A percentile compares a stretch with the other conserved stretches of the same genome.
phyloP scores from a whole-genome alignment of 352 stramenopile genomes.

The Saprolegnia diclina region DNA sequence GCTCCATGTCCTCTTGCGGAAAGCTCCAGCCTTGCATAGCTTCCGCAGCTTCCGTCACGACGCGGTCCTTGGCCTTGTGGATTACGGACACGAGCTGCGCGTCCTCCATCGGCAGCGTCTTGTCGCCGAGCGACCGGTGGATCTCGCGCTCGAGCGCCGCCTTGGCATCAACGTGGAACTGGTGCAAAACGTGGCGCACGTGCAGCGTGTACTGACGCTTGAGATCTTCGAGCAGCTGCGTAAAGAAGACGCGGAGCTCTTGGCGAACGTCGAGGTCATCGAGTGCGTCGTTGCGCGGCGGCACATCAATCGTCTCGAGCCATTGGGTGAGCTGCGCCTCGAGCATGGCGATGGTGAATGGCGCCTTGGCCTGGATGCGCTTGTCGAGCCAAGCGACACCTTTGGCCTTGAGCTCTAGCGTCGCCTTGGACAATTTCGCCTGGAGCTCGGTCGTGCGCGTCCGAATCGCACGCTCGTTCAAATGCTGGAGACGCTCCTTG shows the following conservation, averaged over 20 bases:
- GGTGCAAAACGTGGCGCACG: slow-evolving; percentile 20
- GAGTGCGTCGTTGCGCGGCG: not conserved
- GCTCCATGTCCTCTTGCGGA: slow-evolving; percentile 64
- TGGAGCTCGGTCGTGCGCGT: slow-evolving; percentile 11
- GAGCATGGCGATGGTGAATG: slow-evolving; percentile 27
- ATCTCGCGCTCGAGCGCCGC: slow-evolving; percentile 9
- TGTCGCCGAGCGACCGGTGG: slow-evolving; percentile 1
- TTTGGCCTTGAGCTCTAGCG: slow-evolving; percentile 20
- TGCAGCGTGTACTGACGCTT: slow-evolving; percentile 26
- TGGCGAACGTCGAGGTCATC: slow-evolving; percentile 19
- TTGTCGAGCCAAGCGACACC: slow-evolving; percentile 18
- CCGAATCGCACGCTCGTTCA: slow-evolving; percentile 20
- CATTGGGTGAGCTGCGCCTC: slow-evolving; percentile 13
- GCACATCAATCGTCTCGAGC: slow-evolving; percentile 8
- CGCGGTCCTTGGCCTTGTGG: slow-evolving; percentile 18
- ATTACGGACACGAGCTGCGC: not conserved
- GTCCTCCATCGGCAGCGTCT: slow-evolving; percentile 13
- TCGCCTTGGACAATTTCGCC: not conserved
- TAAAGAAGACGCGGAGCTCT: slow-evolving; percentile 17
- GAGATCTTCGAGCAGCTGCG: slow-evolving; percentile 24
- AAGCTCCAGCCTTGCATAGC: slow-evolving; percentile 27
- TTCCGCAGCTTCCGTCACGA: slow-evolving; percentile 10
- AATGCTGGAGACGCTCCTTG: slow-evolving; percentile 24
- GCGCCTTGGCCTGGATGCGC: slow-evolving; percentile 4
- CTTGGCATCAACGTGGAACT: slow-evolving; percentile 16